These are phyloP conservation scores for Starmerella powellii DNA, from an alignment of 805 yeast species.

Conservation along the genomic window DNA sequence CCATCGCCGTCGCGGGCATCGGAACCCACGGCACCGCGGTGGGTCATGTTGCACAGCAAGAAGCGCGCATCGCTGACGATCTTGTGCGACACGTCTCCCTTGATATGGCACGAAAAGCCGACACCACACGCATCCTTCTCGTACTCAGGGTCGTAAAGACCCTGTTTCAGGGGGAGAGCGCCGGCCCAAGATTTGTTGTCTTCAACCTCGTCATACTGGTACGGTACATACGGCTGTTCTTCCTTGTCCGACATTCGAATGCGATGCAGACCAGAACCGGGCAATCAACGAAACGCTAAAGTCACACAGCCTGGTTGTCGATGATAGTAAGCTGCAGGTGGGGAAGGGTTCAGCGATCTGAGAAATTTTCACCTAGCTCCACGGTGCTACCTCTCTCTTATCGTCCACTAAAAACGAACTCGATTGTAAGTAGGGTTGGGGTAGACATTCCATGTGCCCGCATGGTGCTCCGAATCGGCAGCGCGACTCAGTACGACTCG, in stretches of 20 bases:
- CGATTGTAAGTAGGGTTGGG: constrained; percentile 4
- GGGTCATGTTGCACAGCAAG: constrained; percentile 93
- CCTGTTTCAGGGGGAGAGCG: constrained; percentile 72
- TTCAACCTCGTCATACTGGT: constrained; percentile 60
- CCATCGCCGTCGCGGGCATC: constrained; percentile 98
- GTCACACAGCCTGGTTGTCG: not conserved
- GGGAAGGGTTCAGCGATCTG: constrained; percentile 1
- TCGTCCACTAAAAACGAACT: constrained; percentile 1
- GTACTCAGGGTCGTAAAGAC: constrained; percentile 82
- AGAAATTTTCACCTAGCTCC: constrained; percentile 3
- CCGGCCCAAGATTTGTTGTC: constrained; percentile 87
- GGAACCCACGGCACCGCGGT: constrained; percentile 93
- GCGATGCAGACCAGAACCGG: not conserved
- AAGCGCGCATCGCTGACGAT: constrained; percentile 79
- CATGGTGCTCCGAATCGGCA: too few species aligned
- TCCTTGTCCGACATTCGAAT: constrained; percentile 6
- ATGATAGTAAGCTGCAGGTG: not conserved
- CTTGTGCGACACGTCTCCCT: constrained; percentile 77
- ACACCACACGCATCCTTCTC: constrained; percentile 99
- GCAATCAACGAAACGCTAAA: not conserved
- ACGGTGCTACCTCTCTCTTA: constrained; percentile 2
- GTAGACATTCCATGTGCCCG: not conserved
- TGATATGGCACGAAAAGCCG: constrained; percentile 90
- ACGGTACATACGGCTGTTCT: constrained; percentile 29
- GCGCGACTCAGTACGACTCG: too few species aligned